Conservation (phyloP, 495 filamentous ascomycete genomes). For the Xylaria castorea region DNA sequence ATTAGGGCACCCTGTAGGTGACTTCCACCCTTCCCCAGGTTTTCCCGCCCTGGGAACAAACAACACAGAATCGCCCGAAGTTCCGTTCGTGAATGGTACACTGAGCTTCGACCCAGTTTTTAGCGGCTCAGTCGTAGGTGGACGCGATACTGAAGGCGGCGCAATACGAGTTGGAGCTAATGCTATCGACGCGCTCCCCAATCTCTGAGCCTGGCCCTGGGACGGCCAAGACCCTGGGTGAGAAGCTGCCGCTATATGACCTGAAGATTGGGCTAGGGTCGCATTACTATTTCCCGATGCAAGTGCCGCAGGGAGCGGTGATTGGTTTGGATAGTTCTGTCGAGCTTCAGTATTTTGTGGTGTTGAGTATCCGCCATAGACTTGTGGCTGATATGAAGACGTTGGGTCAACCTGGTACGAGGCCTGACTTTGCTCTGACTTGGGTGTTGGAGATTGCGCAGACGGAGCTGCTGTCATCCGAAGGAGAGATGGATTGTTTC, state of each 20-base stretch:
- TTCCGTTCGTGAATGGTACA: neutral
- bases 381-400: conserved; percentile 11
- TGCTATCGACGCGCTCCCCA: conserved; percentile 8
- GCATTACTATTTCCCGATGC: conserved; percentile 10
- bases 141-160: conserved; percentile 3
- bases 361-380: conserved; percentile 11
- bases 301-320: neutral
- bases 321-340: conserved; percentile 1
- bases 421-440: conserved; percentile 7
- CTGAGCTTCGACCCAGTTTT: neutral
- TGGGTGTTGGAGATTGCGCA: conserved; percentile 6
- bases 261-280: neutral
- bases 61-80: neutral
- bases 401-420: conserved; percentile 10
- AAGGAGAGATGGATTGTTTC: neutral
- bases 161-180: neutral
- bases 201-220: conserved; percentile 15
- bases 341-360: neutral
- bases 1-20: conserved; percentile 22
- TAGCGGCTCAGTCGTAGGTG: neutral
- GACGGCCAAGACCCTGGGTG: conserved; percentile 10
- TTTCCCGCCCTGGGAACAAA: conserved; percentile 2
- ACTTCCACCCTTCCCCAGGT: conserved; percentile 11
- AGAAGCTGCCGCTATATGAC: neutral
- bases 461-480: conserved; percentile 1